Evolutionary conservation across 768 basidiomycete species (phyloP).

Genomic region (Daedalea quercina): DNA sequence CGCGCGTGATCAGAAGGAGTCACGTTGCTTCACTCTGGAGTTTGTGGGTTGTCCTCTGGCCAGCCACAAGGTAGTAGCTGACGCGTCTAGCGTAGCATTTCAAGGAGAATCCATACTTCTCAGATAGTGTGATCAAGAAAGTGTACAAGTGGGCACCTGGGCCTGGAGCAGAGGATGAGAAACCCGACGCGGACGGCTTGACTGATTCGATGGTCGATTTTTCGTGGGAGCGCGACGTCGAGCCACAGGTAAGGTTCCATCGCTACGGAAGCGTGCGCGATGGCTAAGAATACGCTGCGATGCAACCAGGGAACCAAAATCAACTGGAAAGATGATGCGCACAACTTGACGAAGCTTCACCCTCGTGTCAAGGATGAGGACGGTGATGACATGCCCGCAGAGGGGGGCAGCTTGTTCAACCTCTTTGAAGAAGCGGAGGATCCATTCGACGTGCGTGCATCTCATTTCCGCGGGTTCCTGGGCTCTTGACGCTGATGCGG

Average conservation of each 20-base stretch:
- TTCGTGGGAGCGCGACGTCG: constrained; percentile 70
- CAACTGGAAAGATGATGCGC: constrained; percentile 73
- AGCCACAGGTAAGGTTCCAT: constrained; percentile 46
- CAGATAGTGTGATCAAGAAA: constrained; percentile 70
- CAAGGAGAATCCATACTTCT: constrained; percentile 83
- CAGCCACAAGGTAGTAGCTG: not conserved
- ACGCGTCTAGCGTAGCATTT: constrained; percentile 47
- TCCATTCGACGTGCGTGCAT: constrained; percentile 52
- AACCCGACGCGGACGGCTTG: constrained; percentile 67
- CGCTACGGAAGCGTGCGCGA: not conserved
- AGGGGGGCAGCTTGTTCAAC: constrained; percentile 84
- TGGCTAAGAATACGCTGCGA: not conserved
- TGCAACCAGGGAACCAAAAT: constrained; percentile 54
- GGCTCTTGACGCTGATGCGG: constrained; percentile 6
- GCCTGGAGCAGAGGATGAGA: constrained; percentile 44
- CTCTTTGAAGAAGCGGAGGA: constrained; percentile 68
- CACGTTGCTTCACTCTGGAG: constrained; percentile 78
- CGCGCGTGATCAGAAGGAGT: constrained; percentile 62
- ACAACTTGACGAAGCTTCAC: constrained; percentile 74
- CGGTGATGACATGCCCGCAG: constrained; percentile 55
- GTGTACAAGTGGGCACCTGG: constrained; percentile 68
- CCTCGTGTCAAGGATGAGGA: constrained; percentile 57
- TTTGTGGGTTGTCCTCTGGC: constrained; percentile 57
- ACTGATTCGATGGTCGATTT: constrained; percentile 76
- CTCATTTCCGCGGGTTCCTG: not conserved